Percentiles rank a stretch among this genome's conserved stretches.
Conservation (phyloP, 768 basidiomycete genomes). For the Rossbeevera mucosa region DNA sequence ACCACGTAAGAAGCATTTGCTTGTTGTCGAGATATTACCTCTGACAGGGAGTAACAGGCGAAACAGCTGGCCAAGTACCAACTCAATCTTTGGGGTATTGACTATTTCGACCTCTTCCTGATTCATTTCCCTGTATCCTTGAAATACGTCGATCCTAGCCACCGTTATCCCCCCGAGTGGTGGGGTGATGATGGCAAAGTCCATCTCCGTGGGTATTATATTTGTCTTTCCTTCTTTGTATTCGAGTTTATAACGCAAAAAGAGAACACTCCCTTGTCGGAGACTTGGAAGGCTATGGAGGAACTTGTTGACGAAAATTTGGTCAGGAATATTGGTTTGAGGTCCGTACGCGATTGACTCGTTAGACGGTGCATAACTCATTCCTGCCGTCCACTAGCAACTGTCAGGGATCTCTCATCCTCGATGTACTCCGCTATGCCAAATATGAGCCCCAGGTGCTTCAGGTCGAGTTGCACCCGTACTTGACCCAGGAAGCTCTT, state of each 20-base stretch:
- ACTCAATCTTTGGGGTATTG: conserved; percentile 76
- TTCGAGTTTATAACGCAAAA: neutral
- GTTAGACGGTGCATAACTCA: neutral
- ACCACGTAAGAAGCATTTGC: conserved; percentile 48
- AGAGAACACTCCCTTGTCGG: conserved; percentile 68
- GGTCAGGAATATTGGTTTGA: conserved; percentile 76
- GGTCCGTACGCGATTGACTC: conserved; percentile 38
- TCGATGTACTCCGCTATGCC: conserved; percentile 78
- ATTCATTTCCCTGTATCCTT: conserved; percentile 86
- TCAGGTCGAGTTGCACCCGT: conserved; percentile 60
- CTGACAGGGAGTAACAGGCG: conserved; percentile 37
- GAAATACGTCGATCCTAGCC: conserved; percentile 69
- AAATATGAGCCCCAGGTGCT: conserved; percentile 54
- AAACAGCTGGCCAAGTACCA: conserved; percentile 55
- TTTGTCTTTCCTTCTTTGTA: neutral
- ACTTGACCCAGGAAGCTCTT: conserved; percentile 46
- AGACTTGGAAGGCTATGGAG: conserved; percentile 86
- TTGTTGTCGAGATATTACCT: neutral
- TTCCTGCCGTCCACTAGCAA: conserved; percentile 54
- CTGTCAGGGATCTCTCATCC: conserved; percentile 63
- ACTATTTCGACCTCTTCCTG: conserved; percentile 77
- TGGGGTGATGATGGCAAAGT: conserved; percentile 67
- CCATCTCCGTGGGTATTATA: conserved; percentile 45
- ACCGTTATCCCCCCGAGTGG: conserved; percentile 84
- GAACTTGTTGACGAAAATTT: conserved; percentile 65